Evolutionary conservation across 2,329 filamentous ascomycete genomes (phyloP).

Genomic region (Cladophialophora immunda): DNA sequence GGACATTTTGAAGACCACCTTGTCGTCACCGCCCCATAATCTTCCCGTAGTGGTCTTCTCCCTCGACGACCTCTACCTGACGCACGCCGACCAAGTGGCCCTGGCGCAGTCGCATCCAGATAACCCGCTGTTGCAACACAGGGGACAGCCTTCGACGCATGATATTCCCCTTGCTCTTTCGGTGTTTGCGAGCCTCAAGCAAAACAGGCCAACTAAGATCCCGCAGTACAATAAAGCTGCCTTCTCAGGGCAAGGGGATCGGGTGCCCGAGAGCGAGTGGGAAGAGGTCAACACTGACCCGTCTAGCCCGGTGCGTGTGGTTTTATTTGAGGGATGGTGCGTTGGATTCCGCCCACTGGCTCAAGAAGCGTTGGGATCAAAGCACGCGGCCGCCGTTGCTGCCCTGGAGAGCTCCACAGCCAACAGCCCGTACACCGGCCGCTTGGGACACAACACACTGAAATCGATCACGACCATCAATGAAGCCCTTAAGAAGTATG

Average conservation of each 20-base stretch:
- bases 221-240: conserved; percentile 87
- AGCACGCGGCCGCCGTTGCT: conserved; percentile 59
- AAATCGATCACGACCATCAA: conserved; percentile 68
- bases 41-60: conserved; percentile 76
- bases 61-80: conserved; percentile 90
- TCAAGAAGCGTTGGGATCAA: conserved; percentile 63
- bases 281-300: conserved; percentile 55
- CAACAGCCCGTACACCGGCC: conserved; percentile 53
- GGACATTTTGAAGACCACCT: conserved; percentile 67
- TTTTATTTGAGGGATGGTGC: conserved; percentile 92
- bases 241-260: conserved; percentile 78
- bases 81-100: conserved; percentile 71
- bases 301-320: conserved; percentile 60
- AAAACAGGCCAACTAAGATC: conserved; percentile 64
- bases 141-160: conserved; percentile 85
- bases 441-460: conserved; percentile 63
- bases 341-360: conserved; percentile 78
- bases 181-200: conserved; percentile 69
- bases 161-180: conserved; percentile 71
- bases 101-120: conserved; percentile 71
- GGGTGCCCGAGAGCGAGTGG: conserved; percentile 71
- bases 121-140: conserved; percentile 80
- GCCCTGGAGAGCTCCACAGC: conserved; percentile 53
- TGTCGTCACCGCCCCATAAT: conserved; percentile 65
- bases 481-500: conserved; percentile 65